Conservation (phyloP, 768 basidiomycete genomes). For the Collybiopsis luxurians region DNA sequence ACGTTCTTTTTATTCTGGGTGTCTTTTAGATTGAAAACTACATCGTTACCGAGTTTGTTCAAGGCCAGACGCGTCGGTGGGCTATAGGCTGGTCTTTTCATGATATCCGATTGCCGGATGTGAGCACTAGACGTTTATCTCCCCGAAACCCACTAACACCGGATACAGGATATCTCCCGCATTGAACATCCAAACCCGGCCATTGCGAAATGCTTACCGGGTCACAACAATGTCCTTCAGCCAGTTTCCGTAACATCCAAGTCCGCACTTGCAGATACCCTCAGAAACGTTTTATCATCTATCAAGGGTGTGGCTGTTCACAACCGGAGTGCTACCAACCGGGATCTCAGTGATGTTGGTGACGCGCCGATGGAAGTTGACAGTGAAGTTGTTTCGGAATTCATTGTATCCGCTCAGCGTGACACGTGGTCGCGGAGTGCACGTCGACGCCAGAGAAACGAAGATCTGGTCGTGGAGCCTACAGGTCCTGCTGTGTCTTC, state of each 20-base stretch:
- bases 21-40: constrained; percentile 76
- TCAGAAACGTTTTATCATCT: constrained; percentile 29
- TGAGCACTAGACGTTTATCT: constrained; percentile 33
- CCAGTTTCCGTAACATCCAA: constrained; percentile 19
- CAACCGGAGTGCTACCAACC: background rate
- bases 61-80: constrained; percentile 92
- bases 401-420: constrained; percentile 26
- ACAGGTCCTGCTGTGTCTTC: background rate
- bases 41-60: constrained; percentile 77
- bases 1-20: background rate
- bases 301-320: constrained; percentile 24
- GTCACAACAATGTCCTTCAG: constrained; percentile 54
- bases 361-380: constrained; percentile 8
- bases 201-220: constrained; percentile 53
- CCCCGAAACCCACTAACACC: background rate
- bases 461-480: background rate
- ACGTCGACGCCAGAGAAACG: constrained; percentile 42
- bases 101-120: constrained; percentile 70
- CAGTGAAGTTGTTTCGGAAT: constrained; percentile 12
- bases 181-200: constrained; percentile 35
- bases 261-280: constrained; percentile 12
- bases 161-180: constrained; percentile 28
- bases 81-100: constrained; percentile 84
- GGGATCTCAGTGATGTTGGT: background rate
- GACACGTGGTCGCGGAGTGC: constrained; percentile 73